Conservation (phyloP, 306 rosid genomes). For the Carpinus fangiana region DNA sequence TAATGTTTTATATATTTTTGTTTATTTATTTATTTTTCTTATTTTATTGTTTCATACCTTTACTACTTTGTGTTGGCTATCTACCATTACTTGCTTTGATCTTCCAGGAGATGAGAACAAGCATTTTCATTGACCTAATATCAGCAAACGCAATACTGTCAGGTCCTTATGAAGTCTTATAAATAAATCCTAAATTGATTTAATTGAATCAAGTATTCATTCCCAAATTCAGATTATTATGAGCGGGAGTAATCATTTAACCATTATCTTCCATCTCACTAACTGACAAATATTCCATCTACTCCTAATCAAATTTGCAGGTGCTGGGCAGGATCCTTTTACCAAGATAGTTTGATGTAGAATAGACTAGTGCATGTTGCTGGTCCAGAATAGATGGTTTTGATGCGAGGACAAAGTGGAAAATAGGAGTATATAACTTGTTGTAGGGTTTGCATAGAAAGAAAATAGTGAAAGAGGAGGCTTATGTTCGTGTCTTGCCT, state of each 20-base stretch:
- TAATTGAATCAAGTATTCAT: too few species aligned
- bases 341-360: too few species aligned
- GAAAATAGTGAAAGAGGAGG: too few species aligned
- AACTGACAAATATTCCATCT: background rate
- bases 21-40: background rate
- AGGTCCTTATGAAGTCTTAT: background rate
- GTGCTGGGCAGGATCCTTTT: too few species aligned
- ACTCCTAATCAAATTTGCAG: background rate
- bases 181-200: background rate
- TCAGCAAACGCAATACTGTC: too few species aligned
- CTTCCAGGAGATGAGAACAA: background rate
- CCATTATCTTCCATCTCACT: background rate
- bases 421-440: background rate
- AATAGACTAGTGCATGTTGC: too few species aligned
- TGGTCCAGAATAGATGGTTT: background rate
- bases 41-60: background rate
- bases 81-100: background rate
- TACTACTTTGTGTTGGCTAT: background rate
- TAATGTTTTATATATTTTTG: slow-evolving; percentile 36
- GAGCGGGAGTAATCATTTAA: background rate
- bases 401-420: background rate
- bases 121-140: too few species aligned
- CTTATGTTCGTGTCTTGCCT: too few species aligned
- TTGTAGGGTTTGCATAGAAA: too few species aligned
- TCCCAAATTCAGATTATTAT: too few species aligned